phyloP scores from a whole-genome alignment of 768 basidiomycete genomes.

The Phanerodontia chrysosporium region DNA sequence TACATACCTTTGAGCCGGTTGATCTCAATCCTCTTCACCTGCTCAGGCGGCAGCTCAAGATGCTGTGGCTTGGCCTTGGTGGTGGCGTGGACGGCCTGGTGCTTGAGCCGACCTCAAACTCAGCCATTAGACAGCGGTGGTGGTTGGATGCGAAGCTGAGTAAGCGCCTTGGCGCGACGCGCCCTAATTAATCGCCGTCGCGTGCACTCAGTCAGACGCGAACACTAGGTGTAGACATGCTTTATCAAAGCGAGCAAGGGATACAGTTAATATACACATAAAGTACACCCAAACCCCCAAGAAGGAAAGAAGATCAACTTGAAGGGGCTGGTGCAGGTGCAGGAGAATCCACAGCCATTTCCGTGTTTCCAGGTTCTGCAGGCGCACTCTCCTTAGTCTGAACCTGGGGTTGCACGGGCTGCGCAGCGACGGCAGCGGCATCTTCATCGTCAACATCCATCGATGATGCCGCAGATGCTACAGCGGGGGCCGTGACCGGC shows the following conservation, averaged over 20 bases:
- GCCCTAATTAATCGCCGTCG: constrained; percentile 6
- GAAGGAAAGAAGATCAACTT: background rate
- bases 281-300: background rate
- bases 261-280: background rate
- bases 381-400: background rate
- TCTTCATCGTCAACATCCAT: constrained; percentile 20
- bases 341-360: constrained; percentile 12
- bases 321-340: background rate
- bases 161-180: constrained; percentile 7
- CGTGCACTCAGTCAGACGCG: background rate
- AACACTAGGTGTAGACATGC: no score
- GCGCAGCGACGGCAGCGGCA: constrained; percentile 9
- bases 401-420: background rate
- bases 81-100: constrained; percentile 39
- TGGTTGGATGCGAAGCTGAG: constrained; percentile 10
- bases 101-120: constrained; percentile 18
- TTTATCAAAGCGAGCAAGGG: background rate
- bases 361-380: background rate
- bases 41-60: constrained; percentile 53
- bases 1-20: constrained; percentile 69
- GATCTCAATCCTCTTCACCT: constrained; percentile 68
- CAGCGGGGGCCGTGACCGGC: constrained; percentile 16
- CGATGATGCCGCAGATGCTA: constrained; percentile 13
- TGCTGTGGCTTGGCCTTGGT: constrained; percentile 19
- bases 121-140: constrained; percentile 1